Base-by-base conservation (phyloP, 139 green algal genomes). In the Coccomyxa sp. region DNA sequence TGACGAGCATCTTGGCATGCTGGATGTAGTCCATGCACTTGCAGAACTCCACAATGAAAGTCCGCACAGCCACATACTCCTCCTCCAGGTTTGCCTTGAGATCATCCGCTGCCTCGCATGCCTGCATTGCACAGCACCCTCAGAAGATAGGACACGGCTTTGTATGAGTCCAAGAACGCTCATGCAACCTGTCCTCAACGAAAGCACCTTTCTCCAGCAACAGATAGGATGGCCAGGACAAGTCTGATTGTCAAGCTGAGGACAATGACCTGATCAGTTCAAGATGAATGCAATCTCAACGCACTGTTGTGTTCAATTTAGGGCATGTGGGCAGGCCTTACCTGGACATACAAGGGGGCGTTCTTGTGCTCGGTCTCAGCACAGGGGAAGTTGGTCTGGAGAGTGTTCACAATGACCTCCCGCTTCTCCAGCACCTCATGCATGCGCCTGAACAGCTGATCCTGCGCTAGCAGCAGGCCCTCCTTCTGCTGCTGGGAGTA, bases 81-180 rank as follows among this genome's bases (percentile, higher is more conserved):
- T 36, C 64, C 29, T 71, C 64, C 64, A 71, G 64, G 64, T 71
- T 71, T 34, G 29, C 64, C 64, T 71, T 71, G 24, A 71, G n/a
- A 10, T 71, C 29, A 36, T 71, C 64, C 64, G 64, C 64, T 29
- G 64, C 64, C n/a, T 34, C n/a, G 64, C 64, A 71, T 10, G 64
- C 64, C 64, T 71, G 64, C 64, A 36, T 10, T 22, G 2, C 29
- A 34, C 10, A 22, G 24, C 64, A 71, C 64, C n/a, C n/a, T n/a
- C n/a, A n/a, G n/a, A n/a, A n/a, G n/a, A n/a, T n/a, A n/a, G n/a
- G n/a, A n/a, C n/a, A n/a, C n/a, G n/a, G n/a, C n/a, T n/a, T n/a
- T n/a, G n/a, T n/a, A n/a, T n/a, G n/a, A n/a, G n/a, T n/a, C n/a
- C n/a, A n/a, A 71, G 3, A 18, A 64, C 50, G 22, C 50, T 64